phyloP scores from a whole-genome alignment of 345 rosid genomes.

The Citrus inodora region DNA sequence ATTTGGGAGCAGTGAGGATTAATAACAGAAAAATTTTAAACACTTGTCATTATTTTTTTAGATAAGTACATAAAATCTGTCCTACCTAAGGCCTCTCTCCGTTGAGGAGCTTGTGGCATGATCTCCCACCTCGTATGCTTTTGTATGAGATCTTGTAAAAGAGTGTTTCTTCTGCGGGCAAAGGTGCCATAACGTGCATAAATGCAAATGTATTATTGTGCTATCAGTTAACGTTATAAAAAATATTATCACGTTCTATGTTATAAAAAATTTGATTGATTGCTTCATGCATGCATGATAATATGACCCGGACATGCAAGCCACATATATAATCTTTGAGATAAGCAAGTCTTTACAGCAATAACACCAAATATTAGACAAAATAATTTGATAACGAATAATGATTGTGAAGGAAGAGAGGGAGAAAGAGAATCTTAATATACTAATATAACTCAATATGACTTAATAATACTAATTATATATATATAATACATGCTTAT shows the following conservation, averaged over 20 bases:
- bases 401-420: background rate
- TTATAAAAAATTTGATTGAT: too few relatives aligned
- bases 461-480: too few relatives aligned
- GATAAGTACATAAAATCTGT: background rate
- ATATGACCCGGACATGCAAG: background rate
- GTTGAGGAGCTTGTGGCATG: background rate
- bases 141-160: background rate
- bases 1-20: background rate
- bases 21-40: background rate
- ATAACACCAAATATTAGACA: background rate
- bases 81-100: background rate
- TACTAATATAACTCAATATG: background rate
- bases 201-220: too few relatives aligned
- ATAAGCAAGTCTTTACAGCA: background rate
- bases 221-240: too few relatives aligned
- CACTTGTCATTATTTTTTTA: background rate
- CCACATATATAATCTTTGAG: background rate
- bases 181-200: background rate
- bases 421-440: background rate
- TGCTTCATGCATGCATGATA: background rate
- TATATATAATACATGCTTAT: background rate
- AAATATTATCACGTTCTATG: too few relatives aligned
- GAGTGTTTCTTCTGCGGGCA: background rate
- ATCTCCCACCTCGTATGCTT: background rate
- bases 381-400: background rate